Base-by-base conservation (phyloP, 1,284 basidiomycete species). In the Cryptococcus sp. region DNA sequence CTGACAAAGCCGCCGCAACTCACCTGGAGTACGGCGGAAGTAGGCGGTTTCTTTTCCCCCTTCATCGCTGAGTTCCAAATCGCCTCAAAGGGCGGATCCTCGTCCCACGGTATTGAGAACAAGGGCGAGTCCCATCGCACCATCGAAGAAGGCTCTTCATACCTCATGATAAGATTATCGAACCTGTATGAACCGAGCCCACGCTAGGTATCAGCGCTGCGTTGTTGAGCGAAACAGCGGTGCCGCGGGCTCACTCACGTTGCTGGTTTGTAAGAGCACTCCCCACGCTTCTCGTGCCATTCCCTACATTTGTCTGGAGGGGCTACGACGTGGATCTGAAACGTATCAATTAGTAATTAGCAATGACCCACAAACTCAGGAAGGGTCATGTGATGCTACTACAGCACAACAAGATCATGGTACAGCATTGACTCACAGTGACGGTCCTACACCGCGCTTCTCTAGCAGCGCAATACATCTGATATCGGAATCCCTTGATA, bases 71-170 rank as follows among this genome's bases (percentile, higher is more conserved):
- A 87, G 17, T 86, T 82, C 88, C 90, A 96, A 47, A 98, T 89
- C 13, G 85, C 83, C 7, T 86, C 83, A 20, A 80, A 81, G 0
- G 91, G 90, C 3, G 91, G 78, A 23, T 84, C 81, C 25, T 83
- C 80, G 37, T 84, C 83, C 85, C 87, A 90, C 2, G 87, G 80
- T 0, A 97, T 79, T 1, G 89, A 91, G 74, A 97, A 90, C 34
- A 98, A 83, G 0, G 95, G 95, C 0, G 93, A 89, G 77, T 99
- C 95, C 95, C 95, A 99, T 46, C 94, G 85, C 13, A 91, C 92
- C 88, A 95, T 95, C 0, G 93, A 93, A 0, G 90, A 93, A 0
- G 95, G 95, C 75, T 98, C 95, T 80, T 99, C 95, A 68, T 87
- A 98, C 40, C 95, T 85, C 73, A 87, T 83, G 15, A 96, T 79